Conservation (phyloP, 345 rosid species). For the Eucalyptus brandiana region DNA sequence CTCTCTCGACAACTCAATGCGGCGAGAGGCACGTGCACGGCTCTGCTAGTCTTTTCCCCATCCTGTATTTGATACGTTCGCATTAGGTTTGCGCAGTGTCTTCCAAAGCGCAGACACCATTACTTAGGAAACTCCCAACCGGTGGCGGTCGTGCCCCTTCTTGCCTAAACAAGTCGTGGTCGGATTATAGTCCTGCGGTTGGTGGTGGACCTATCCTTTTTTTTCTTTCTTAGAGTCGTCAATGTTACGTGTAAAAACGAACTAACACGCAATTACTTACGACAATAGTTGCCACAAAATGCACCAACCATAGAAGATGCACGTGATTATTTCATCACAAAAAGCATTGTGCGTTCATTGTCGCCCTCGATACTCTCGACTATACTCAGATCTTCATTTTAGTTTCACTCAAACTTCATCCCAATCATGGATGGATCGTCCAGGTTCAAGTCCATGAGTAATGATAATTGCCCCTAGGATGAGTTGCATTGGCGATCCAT, state of each 20-base stretch:
- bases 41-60: background rate
- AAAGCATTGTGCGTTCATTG: background rate
- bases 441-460: background rate
- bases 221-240: background rate
- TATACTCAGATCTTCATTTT: rapidly evolving
- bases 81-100: background rate
- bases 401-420: background rate
- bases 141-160: background rate
- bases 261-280: background rate
- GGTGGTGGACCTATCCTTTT: background rate
- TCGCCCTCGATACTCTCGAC: rapidly evolving
- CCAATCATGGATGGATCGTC: rapidly evolving
- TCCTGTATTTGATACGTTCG: background rate
- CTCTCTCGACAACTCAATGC: background rate
- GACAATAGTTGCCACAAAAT: background rate
- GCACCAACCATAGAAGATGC: background rate
- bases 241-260: background rate
- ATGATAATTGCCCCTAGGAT: background rate
- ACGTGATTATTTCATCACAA: rapidly evolving
- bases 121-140: background rate
- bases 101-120: background rate
- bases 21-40: background rate
- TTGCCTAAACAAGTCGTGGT: background rate
- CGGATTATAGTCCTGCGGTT: background rate
- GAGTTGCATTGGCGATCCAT: background rate